Evolutionary conservation across 2,329 filamentous ascomycete species (phyloP), one percentile per base, ranked within the genome.

Genomic region (Fusarium annulatum): DNA sequence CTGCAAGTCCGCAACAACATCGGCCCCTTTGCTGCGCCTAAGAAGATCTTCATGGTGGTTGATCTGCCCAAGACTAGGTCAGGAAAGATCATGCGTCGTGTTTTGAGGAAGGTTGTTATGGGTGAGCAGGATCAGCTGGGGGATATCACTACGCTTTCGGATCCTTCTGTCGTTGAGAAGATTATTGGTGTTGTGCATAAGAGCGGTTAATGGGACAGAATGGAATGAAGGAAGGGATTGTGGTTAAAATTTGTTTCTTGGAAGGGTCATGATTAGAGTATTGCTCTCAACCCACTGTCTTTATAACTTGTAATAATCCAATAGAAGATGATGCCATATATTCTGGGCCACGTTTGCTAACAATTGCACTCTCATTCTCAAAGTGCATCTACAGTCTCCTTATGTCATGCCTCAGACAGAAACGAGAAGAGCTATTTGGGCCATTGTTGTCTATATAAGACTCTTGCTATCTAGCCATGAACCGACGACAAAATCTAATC

Each of bases 51-150:
- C 80, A 89, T 96, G 53, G 93, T 98, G 23, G 91, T 94, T 3
- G 95, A 98, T 81, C 88, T 98, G 62, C 95, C 95, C 78, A 97
- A 98, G 90, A 98, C 95, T 30, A 88, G 95, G 72, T 96, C 93
- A 73, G 95, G 95, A 73, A 98, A 98, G 92, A 98, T 98, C 79
- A 98, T 98, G 95, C 89, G 95, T 61, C 91, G 95, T 72, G 96
- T 98, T 80, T 84, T 98, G 85, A 89, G 95, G 78, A 98, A 98
- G 93, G 96, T 98, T 78, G 84, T 98, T 73, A 94, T 94, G 46
- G 95, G 95, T 28, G 95, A 98, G 86, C 94, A 97, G 84, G 95
- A 97, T 82, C 94, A 96, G 83, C 86, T 98, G 61, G 95, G 95
- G 76, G 96, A 98, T 80, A 95, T 88, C 19, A 93, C 92, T 11